Evolutionary conservation across 768 basidiomycete species (phyloP).

Genomic region (Antrodiella citrinella): DNA sequence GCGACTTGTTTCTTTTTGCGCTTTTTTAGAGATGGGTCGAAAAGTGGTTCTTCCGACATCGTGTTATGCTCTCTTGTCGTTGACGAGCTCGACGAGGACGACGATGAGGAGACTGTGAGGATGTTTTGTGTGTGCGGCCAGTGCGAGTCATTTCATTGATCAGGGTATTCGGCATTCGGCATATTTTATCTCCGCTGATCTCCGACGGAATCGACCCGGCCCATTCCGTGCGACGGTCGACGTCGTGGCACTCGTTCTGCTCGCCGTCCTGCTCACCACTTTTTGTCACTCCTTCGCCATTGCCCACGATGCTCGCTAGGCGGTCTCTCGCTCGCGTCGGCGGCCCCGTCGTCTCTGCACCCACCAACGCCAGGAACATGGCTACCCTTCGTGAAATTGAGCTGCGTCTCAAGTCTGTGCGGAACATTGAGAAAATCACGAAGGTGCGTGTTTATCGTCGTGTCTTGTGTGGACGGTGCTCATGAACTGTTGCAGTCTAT

Average conservation of each 20-base stretch:
- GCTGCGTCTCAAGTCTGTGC: slow-evolving; percentile 90
- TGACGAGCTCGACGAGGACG: slow-evolving; percentile 4
- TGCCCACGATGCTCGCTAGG: slow-evolving; percentile 39
- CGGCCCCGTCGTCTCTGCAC: slow-evolving; percentile 29
- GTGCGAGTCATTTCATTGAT: slow-evolving; percentile 1
- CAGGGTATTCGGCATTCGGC: background rate
- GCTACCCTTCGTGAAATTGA: slow-evolving; percentile 98
- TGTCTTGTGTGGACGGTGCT: background rate
- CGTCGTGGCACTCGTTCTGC: slow-evolving; percentile 4
- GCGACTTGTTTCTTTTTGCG: slow-evolving; percentile 84
- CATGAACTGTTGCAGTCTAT: slow-evolving; percentile 57
- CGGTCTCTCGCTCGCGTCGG: slow-evolving; percentile 37
- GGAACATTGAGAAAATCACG: slow-evolving; percentile 99
- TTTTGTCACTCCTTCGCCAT: slow-evolving; percentile 9
- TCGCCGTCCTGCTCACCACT: slow-evolving; percentile 17
- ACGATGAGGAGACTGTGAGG: background rate
- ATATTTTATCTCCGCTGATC: too few relatives aligned
- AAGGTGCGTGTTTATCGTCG: slow-evolving; percentile 49
- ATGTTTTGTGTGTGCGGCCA: background rate
- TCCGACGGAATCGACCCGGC: too few relatives aligned
- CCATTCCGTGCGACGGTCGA: too few relatives aligned
- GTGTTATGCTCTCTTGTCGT: slow-evolving; percentile 23
- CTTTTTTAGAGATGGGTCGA: slow-evolving; percentile 74
- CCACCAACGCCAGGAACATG: slow-evolving; percentile 70
- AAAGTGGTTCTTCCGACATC: slow-evolving; percentile 68